These are phyloP conservation scores for Phytophthora pini DNA, from an alignment of 352 stramenopile genomes.

Conservation along the genomic window DNA sequence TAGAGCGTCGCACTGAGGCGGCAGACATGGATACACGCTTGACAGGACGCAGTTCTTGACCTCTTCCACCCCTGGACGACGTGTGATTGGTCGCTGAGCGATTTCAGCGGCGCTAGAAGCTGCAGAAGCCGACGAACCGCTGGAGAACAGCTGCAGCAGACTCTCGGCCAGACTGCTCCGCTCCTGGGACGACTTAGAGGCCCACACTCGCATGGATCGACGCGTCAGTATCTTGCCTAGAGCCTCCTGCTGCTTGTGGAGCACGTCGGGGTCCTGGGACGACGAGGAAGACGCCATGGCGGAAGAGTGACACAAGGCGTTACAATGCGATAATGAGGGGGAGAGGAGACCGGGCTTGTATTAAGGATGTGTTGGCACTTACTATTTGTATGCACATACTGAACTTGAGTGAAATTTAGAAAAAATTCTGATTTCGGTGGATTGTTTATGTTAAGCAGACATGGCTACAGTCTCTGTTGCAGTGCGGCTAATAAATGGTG, in stretches of 20 bases:
- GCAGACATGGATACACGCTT: slow-evolving; percentile 56
- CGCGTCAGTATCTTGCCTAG: slow-evolving; percentile 57
- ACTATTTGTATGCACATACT: background rate
- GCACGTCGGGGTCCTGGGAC: background rate
- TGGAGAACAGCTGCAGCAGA: slow-evolving; percentile 70
- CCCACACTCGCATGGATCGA: slow-evolving; percentile 60
- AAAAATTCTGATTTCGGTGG: slow-evolving; percentile 21
- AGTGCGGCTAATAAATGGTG: slow-evolving; percentile 22
- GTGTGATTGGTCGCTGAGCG: slow-evolving; percentile 57
- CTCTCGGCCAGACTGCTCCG: slow-evolving; percentile 54
- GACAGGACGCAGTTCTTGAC: slow-evolving; percentile 66
- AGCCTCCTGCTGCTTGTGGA: slow-evolving; percentile 29
- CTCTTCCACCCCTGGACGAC: slow-evolving; percentile 78
- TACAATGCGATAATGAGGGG: slow-evolving; percentile 12
- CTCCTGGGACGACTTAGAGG: slow-evolving; percentile 65
- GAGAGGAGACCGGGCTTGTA: slow-evolving; percentile 26
- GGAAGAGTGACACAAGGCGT: slow-evolving; percentile 1
- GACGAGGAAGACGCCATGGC: slow-evolving; percentile 32
- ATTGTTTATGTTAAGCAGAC: slow-evolving; percentile 10
- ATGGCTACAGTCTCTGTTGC: slow-evolving; percentile 32
- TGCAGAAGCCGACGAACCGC: slow-evolving; percentile 31
- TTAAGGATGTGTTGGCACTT: slow-evolving; percentile 8
- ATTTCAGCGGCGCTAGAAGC: slow-evolving; percentile 19
- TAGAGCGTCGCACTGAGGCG: slow-evolving; percentile 54
- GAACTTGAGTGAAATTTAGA: slow-evolving; percentile 5